Evolutionary conservation across 2,329 filamentous ascomycete genomes (phyloP).

Genomic region (Kalmusia sp.): DNA sequence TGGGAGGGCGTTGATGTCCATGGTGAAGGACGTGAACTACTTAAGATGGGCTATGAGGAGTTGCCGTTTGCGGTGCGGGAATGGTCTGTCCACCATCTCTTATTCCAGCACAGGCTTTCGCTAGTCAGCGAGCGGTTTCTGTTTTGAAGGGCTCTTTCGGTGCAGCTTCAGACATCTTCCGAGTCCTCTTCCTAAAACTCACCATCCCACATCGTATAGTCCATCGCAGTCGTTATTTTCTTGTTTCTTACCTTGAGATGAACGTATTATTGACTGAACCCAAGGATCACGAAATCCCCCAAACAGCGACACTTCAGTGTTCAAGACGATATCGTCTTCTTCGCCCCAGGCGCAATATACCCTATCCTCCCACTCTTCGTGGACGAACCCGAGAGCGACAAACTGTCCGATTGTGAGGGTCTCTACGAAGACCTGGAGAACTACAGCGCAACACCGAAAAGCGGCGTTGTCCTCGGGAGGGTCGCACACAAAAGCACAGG

Average conservation of each 20-base stretch:
- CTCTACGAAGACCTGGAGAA: slow-evolving; percentile 40
- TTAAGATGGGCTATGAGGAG: slow-evolving; percentile 56
- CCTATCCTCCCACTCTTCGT: slow-evolving; percentile 59
- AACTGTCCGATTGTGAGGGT: slow-evolving; percentile 51
- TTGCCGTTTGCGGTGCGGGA: slow-evolving; percentile 52
- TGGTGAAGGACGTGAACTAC: slow-evolving; percentile 56
- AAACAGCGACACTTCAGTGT: slow-evolving; percentile 49
- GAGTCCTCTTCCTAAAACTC: no score
- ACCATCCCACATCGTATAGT: no score
- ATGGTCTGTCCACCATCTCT: slow-evolving; percentile 7
- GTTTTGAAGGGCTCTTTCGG: no score
- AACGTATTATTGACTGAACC: neutral
- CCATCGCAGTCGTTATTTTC: no score
- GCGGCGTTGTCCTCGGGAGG: slow-evolving; percentile 39
- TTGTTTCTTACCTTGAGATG: no score
- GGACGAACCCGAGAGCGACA: slow-evolving; percentile 46
- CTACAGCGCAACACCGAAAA: slow-evolving; percentile 36
- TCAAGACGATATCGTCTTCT: slow-evolving; percentile 56
- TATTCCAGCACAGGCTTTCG: slow-evolving; percentile 18
- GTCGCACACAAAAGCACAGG: slow-evolving; percentile 30
- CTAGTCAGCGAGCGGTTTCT: neutral
- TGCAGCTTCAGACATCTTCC: no score
- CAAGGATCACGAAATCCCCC: slow-evolving; percentile 54
- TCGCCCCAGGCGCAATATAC: slow-evolving; percentile 62
- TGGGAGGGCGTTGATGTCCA: slow-evolving; percentile 63